Percentiles rank a stretch among this genome's conserved stretches.
Evolutionary conservation across 345 rosid species (phyloP).

Genomic region (Eucalyptus globulus): DNA sequence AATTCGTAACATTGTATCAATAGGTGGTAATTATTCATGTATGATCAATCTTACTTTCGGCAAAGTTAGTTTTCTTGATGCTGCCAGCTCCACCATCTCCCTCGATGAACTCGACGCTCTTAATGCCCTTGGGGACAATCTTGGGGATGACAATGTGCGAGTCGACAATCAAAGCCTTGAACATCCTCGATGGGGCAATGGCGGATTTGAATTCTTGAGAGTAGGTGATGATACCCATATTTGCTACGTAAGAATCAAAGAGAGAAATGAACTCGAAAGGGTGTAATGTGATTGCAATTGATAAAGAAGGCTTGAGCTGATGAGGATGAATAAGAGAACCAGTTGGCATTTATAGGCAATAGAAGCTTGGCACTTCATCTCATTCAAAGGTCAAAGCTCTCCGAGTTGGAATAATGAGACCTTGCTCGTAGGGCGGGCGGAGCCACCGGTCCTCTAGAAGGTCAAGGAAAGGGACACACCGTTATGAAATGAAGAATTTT

Average conservation of each 20-base stretch:
- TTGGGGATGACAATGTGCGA: conserved; percentile 6
- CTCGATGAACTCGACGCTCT: background rate
- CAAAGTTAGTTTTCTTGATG: background rate
- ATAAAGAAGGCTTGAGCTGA: background rate
- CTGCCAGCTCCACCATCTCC: background rate
- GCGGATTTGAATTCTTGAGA: background rate
- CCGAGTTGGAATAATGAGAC: background rate
- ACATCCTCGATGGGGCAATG: conserved; percentile 16
- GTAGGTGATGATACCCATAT: background rate
- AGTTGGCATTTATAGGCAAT: background rate
- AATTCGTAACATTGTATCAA: background rate
- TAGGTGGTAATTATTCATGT: background rate
- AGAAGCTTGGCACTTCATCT: background rate
- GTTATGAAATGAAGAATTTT: background rate
- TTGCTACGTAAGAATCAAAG: background rate
- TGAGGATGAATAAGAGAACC: background rate
- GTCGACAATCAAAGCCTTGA: conserved; percentile 21
- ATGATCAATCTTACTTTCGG: background rate
- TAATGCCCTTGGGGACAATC: conserved; percentile 5
- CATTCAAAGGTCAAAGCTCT: background rate
- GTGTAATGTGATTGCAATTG: background rate
- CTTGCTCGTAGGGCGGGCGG: background rate
- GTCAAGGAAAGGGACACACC: background rate
- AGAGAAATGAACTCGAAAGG: background rate
- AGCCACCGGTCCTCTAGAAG: background rate